phyloP scores from a whole-genome alignment of 805 yeast genomes.

The Maudiozyma turicensis region DNA sequence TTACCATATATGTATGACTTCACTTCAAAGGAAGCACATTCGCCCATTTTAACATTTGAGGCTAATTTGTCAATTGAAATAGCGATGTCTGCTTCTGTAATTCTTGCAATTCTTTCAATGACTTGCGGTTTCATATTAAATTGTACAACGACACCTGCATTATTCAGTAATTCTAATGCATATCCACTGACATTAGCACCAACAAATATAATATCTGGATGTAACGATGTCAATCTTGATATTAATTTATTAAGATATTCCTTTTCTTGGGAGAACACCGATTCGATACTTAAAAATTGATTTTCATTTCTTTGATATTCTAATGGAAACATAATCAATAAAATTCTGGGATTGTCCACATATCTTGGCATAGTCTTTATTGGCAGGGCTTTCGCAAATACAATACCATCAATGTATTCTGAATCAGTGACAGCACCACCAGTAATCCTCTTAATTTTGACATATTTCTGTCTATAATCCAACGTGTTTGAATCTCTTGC shows the following conservation, averaged over 20 bases:
- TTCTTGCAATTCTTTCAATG: constrained; percentile 63
- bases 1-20: constrained; percentile 51
- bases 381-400: constrained; percentile 77
- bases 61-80: constrained; percentile 80
- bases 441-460: constrained; percentile 73
- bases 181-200: constrained; percentile 75
- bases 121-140: constrained; percentile 74
- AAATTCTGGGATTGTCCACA: constrained; percentile 61
- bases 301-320: constrained; percentile 74
- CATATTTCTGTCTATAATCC: constrained; percentile 72
- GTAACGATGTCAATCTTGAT: constrained; percentile 61
- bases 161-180: constrained; percentile 62
- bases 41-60: constrained; percentile 60
- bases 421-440: constrained; percentile 66
- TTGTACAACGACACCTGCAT: constrained; percentile 73
- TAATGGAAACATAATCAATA: constrained; percentile 78
- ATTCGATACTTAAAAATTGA: constrained; percentile 71
- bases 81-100: constrained; percentile 78
- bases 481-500: constrained; percentile 58
- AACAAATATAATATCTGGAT: constrained; percentile 70
- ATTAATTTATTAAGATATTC: constrained; percentile 79
- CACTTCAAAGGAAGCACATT: constrained; percentile 63
- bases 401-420: constrained; percentile 60
- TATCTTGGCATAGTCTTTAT: constrained; percentile 63
- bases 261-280: constrained; percentile 76